Conservation (phyloP, 139 green algal genomes). For the Edaphochlamys debaryana region DNA sequence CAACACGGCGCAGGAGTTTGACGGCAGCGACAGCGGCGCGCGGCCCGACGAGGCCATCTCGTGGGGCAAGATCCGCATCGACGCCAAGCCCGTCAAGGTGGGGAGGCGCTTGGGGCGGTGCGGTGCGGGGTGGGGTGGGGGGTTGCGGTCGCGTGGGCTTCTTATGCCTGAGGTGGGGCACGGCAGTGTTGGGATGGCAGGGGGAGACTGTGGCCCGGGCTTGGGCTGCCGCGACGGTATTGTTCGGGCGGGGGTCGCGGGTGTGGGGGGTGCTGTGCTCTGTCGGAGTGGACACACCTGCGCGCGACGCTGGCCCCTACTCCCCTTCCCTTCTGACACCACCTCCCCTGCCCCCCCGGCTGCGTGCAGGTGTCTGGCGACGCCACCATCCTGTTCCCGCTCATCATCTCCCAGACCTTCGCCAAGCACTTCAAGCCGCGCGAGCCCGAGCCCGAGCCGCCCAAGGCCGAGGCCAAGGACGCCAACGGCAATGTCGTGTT, state of each 20-base stretch:
- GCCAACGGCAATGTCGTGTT: background rate
- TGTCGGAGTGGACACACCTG: no score
- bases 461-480: background rate
- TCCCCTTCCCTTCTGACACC: background rate
- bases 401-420: constrained; percentile 97
- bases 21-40: constrained; percentile 94
- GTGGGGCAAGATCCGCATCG: constrained; percentile 96
- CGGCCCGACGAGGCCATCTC: constrained; percentile 95
- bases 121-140: background rate
- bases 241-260: no score
- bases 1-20: constrained; percentile 95
- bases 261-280: no score
- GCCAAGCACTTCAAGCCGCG: constrained; percentile 69
- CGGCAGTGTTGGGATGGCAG: no score
- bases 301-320: no score
- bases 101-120: constrained; percentile 65
- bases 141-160: no score
- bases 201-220: no score
- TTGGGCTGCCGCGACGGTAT: no score
- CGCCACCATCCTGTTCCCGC: constrained; percentile 94
- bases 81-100: constrained; percentile 89
- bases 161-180: no score
- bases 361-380: constrained; percentile 89
- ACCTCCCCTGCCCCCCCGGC: background rate
- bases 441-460: background rate